A percentile compares a stretch with the other conserved stretches of the same genome.
Conservation (phyloP, 2,329 filamentous ascomycete species). For the Alternaria incomplexa region DNA sequence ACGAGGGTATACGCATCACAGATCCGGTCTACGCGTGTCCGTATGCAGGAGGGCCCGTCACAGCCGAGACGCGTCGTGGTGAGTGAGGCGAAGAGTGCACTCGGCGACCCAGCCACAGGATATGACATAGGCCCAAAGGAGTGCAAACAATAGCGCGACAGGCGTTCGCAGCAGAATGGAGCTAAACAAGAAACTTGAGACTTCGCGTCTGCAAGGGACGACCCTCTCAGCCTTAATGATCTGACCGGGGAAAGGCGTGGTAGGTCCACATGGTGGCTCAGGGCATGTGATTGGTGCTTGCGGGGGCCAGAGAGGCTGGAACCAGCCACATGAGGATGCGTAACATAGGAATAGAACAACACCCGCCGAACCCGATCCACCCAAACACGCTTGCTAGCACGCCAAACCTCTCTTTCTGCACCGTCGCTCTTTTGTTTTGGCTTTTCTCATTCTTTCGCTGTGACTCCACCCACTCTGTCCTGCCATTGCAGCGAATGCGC, state of each 20-base stretch:
- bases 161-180: constrained; percentile 18
- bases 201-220: constrained; percentile 16
- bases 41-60: neutral
- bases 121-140: neutral
- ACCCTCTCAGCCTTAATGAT: constrained; percentile 6
- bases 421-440: constrained; percentile 27
- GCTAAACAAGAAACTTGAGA: constrained; percentile 17
- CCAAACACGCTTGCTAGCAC: constrained; percentile 8
- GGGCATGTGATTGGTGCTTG: constrained; percentile 8
- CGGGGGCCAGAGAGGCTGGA: constrained; percentile 21
- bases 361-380: constrained; percentile 1
- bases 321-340: constrained; percentile 26
- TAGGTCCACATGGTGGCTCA: constrained; percentile 3
- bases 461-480: neutral
- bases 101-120: constrained; percentile 9
- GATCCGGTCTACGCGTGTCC: neutral
- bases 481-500: constrained; percentile 33
- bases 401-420: constrained; percentile 11
- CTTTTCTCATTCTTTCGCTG: neutral
- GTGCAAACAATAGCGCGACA: constrained; percentile 3
- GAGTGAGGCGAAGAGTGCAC: neutral
- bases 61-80: constrained; percentile 5
- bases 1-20: constrained; percentile 8
- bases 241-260: constrained; percentile 8
- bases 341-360: constrained; percentile 18